Evolutionary conservation across 345 rosid species (phyloP), one percentile per base, ranked within the genome.

Genomic region (Citrus reticulata): DNA sequence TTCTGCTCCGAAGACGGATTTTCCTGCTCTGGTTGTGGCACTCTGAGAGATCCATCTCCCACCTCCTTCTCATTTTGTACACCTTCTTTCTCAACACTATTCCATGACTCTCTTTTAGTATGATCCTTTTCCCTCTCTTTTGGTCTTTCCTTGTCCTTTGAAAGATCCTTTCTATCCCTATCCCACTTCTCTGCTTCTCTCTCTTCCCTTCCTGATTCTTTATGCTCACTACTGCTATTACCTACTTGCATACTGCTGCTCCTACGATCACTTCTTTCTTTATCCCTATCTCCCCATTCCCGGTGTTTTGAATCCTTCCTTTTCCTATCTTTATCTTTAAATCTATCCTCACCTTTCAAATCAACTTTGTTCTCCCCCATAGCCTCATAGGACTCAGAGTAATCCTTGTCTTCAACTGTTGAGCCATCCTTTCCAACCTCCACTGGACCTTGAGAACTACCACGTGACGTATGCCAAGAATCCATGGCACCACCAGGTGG

Each of bases 221-320:
- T 94, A 27, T 82, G 80, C 76, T 94, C 99, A 58, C 75, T 78
- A 66, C 83, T 80, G 72, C 83, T 87, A 83, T 84, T 89, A 81
- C 88, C 91, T 72, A 82, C 85, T 74, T 85, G 94, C 73, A 87
- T 35, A 67, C 77, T 84, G 82, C 87, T 86, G 81, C 87, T 86
- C 87, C 93, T 88, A 6, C 95, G 90, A 29, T 97, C 99, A 72
- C 81, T 88, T 89, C 92, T 91, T 73, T 97, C 98, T 87, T 91
- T 97, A 63, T 97, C 98, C 81, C 93, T 86, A 76, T 95, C 99
- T 10, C 91, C 97, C 95, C 97, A 93, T 55, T 96, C 99, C 67
- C 93, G 83, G 66, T 86, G 90, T 87, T 91, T 96, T 34, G 79
- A 70, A 65, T 96, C 99, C 85, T 94, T 96, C 84, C 95, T 85